Percentiles rank a stretch among this genome's conserved stretches.
These are phyloP conservation scores for Pachysandra terminalis DNA, from an alignment of 164 flowering plant species.

Conservation along the genomic window DNA sequence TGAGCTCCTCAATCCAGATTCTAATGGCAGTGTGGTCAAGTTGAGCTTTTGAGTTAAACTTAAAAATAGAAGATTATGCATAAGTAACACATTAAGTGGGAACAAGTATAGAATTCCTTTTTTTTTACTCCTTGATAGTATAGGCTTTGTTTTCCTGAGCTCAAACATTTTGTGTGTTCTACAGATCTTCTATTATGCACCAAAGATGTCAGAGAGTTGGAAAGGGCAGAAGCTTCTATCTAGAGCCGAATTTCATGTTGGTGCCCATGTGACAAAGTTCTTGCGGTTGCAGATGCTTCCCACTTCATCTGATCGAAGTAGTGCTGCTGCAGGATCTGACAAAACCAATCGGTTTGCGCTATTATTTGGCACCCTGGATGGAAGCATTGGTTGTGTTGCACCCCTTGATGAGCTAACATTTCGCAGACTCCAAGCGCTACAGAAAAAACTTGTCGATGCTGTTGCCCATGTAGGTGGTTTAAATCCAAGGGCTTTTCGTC, in stretches of 20 bases:
- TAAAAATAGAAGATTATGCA: background rate
- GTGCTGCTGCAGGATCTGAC: slow-evolving; percentile 52
- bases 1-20: too few relatives aligned
- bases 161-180: background rate
- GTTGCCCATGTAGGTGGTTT: slow-evolving; percentile 92
- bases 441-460: slow-evolving; percentile 78
- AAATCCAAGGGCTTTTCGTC: slow-evolving; percentile 83
- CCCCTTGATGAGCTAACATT: slow-evolving; percentile 96
- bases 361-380: slow-evolving; percentile 88
- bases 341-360: slow-evolving; percentile 92
- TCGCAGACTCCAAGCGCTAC: slow-evolving; percentile 87
- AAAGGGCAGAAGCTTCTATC: slow-evolving; percentile 98
- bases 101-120: background rate
- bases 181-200: slow-evolving; percentile 96
- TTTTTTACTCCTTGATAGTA: too few relatives aligned
- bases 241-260: slow-evolving; percentile 96
- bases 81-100: background rate
- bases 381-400: slow-evolving; percentile 92
- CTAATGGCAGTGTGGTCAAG: too few relatives aligned
- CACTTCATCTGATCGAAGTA: slow-evolving; percentile 49
- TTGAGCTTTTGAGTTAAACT: too few relatives aligned
- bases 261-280: slow-evolving; percentile 90
- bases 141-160: background rate
- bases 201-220: slow-evolving; percentile 94
- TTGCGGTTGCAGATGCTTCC: slow-evolving; percentile 90